Percentiles rank a stretch among this genome's conserved stretches.
Evolutionary conservation across 306 rosid genomes (phyloP).

Genomic region (Sophora flavescens): DNA sequence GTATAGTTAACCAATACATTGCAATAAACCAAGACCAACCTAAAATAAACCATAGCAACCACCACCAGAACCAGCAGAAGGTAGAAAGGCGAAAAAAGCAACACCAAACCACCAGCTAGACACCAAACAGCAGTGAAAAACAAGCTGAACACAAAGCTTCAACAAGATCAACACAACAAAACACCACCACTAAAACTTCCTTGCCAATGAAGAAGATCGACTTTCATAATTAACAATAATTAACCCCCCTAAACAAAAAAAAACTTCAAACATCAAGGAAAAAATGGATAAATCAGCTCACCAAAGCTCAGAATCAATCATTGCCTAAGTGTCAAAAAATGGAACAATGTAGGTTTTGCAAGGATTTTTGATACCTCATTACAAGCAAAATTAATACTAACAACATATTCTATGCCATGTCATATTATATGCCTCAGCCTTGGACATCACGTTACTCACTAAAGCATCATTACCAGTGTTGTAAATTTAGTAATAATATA

Average conservation of each 20-base stretch:
- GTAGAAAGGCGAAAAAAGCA: no score
- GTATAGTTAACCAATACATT: no score
- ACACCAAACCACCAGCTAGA: no score
- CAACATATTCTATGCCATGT: background rate
- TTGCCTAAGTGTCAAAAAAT: background rate
- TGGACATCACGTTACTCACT: conserved; percentile 9
- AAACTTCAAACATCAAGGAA: background rate
- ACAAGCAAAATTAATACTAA: background rate
- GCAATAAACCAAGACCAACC: no score
- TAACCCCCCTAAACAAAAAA: background rate
- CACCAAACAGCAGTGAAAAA: no score
- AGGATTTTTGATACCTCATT: background rate
- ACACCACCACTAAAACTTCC: no score
- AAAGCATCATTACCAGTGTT: background rate
- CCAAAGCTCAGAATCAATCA: background rate
- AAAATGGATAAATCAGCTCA: background rate
- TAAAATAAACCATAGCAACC: no score
- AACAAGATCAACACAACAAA: no score
- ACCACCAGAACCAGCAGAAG: no score
- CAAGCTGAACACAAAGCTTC: no score
- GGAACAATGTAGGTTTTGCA: background rate
- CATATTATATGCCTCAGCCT: conserved; percentile 3
- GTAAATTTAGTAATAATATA: background rate
- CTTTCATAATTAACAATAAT: background rate
- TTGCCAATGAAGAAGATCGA: no score